phyloP scores from a whole-genome alignment of 169 alveolate genomes.

The Plasmodium knowlesi region DNA sequence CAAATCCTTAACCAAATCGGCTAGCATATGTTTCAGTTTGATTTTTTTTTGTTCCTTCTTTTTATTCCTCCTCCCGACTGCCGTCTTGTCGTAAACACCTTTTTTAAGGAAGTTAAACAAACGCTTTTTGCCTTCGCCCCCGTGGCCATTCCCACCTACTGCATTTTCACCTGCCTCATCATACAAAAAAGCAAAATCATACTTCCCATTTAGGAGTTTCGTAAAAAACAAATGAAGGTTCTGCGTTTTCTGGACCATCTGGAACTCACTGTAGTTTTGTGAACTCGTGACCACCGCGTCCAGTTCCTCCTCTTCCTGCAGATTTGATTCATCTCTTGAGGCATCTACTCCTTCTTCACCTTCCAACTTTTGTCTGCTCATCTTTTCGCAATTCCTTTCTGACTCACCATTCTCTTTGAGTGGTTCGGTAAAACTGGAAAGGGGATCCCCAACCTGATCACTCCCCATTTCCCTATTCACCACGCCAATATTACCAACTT shows the following conservation, averaged over 20 bases:
- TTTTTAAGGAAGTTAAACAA: not conserved
- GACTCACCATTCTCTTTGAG: too few species aligned
- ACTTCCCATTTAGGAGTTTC: conserved; percentile 17
- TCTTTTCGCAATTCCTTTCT: not conserved
- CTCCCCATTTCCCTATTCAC: not conserved
- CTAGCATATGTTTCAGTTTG: conserved; percentile 28
- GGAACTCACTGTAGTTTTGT: not conserved
- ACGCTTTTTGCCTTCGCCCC: not conserved
- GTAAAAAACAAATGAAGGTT: conserved; percentile 47
- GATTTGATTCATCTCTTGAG: not conserved
- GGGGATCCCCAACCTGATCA: not conserved
- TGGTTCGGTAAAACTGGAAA: too few species aligned
- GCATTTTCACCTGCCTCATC: not conserved
- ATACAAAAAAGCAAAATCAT: conserved; percentile 39
- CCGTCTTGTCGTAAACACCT: not conserved
- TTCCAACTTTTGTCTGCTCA: not conserved
- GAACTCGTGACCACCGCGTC: not conserved
- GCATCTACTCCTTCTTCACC: not conserved
- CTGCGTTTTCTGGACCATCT: conserved; percentile 3
- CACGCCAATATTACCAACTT: not conserved
- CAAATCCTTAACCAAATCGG: conserved; percentile 16
- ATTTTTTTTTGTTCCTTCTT: conserved; percentile 13
- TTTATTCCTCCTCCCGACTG: not conserved
- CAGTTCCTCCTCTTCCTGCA: not conserved
- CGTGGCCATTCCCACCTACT: not conserved